Conservation (phyloP, 2,329 filamentous ascomycete genomes). For the Scleromitrula shiraiana region DNA sequence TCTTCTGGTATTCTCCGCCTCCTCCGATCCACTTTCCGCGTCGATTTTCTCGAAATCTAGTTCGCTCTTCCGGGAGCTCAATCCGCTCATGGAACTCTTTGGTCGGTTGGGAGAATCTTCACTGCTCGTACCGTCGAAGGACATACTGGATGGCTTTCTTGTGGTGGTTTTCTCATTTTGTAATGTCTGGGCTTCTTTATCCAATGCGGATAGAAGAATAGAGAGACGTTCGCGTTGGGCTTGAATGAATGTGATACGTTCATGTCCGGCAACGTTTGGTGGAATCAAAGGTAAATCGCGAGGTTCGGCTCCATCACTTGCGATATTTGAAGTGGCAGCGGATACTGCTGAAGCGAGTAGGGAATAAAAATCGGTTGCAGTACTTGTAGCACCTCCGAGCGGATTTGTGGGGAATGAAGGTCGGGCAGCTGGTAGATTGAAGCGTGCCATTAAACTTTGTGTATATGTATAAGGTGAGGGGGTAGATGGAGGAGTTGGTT, state of each 20-base stretch:
- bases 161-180: conserved; percentile 28
- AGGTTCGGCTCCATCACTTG: conserved; percentile 25
- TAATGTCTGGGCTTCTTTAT: conserved; percentile 65
- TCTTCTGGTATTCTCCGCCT: conserved; percentile 32
- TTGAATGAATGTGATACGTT: conserved; percentile 65
- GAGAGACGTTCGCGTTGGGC: conserved; percentile 72
- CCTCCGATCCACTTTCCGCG: conserved; percentile 57
- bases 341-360: conserved; percentile 67
- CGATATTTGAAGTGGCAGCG: conserved; percentile 32
- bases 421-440: conserved; percentile 69
- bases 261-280: conserved; percentile 56
- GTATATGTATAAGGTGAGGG: conserved; percentile 54
- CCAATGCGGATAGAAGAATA: conserved; percentile 67
- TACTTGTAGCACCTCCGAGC: conserved; percentile 34
- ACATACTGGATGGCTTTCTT: conserved; percentile 19
- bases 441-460: conserved; percentile 73
- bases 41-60: conserved; percentile 86
- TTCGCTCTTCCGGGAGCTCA: conserved; percentile 79
- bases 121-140: conserved; percentile 26
- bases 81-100: conserved; percentile 36
- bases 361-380: conserved; percentile 63
- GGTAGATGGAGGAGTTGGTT: conserved; percentile 36
- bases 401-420: conserved; percentile 36
- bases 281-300: conserved; percentile 58
- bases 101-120: conserved; percentile 23